Base-by-base conservation (phyloP, 2,329 filamentous ascomycete genomes). In the Epichloe amarillans region DNA sequence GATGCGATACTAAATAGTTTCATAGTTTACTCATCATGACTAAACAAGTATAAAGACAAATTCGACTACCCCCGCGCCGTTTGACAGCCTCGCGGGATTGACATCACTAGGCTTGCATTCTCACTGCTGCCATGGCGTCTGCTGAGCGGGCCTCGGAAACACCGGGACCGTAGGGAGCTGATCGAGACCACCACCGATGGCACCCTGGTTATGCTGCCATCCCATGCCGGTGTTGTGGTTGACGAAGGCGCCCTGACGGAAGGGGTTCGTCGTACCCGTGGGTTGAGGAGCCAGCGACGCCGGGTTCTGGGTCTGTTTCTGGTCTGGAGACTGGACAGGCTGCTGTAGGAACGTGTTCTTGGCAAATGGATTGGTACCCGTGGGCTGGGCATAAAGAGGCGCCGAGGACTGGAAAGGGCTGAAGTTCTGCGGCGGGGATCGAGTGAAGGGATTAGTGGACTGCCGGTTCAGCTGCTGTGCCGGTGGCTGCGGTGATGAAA, bases 191-290 rank as follows among this genome's bases (percentile, higher is more conserved):
- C 89, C 88, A 56, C 95, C 86, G 4, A 93, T 91, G 8, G 84
- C 79, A 61, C 87, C 80, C 57, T 84, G 82, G 54, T 80, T 79
- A 55, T 84, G 77, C 65, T 96, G 90, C 88, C 93, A 97, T 2
- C 88, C 88, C 66, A 87, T 76, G 1, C 91, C 90, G 0, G 89
- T 95, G 55, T 82, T 76, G 61, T 95, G 89, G 62, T 95, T 93
- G 49, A 95, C 83, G 65, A 96, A 95, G 4, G 84, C 82, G 44
- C 86, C 88, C 63, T 97, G 89, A 15, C 93, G 80, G 76, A 97
- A 97, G 0, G 93, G 93, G 61, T 98, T 98, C 2, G 90, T 96
- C 61, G 80, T 88, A 8, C 89, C 90, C 0, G 90, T 96, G 1
- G 84, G 78, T 61, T 91, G 88, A 2, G 88, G 80, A 49, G 77